Percentiles rank a stretch among this genome's conserved stretches.
These are phyloP conservation scores for Vanilla planifolia DNA, from an alignment of 106 monocot species.

Conservation along the genomic window DNA sequence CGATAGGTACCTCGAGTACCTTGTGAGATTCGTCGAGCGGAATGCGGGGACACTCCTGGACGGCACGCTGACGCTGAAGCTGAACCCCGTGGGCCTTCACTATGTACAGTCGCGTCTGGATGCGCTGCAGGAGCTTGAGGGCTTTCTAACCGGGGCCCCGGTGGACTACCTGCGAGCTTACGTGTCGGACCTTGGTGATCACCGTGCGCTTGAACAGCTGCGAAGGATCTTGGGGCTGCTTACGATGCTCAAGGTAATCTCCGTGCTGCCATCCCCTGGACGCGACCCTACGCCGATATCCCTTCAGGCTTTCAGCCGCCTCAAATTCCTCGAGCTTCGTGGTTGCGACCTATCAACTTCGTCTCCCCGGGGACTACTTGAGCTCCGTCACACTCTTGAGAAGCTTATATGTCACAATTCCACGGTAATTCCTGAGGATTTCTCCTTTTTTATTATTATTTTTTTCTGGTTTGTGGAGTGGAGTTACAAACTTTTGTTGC, in stretches of 20 bases:
- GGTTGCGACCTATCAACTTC: conserved; percentile 86
- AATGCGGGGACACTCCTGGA: conserved; percentile 64
- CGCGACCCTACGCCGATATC: conserved; percentile 86
- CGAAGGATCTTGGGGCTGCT: conserved; percentile 74
- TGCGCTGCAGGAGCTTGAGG: conserved; percentile 71
- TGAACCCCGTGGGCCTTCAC: conserved; percentile 87
- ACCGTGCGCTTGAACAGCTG: conserved; percentile 89
- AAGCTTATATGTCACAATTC: conserved; percentile 92
- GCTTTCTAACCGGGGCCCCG: conserved; percentile 58
- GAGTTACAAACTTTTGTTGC: too few relatives aligned
- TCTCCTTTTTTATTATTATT: not conserved
- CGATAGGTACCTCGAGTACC: conserved; percentile 77
- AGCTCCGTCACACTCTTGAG: conserved; percentile 71
- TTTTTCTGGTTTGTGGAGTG: too few relatives aligned
- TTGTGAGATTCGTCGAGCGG: conserved; percentile 62
- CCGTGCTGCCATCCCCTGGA: conserved; percentile 32
- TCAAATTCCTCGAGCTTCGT: conserved; percentile 66
- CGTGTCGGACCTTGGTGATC: conserved; percentile 94
- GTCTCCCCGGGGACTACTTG: conserved; percentile 59
- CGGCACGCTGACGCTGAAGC: conserved; percentile 65
- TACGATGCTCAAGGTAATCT: conserved; percentile 65
- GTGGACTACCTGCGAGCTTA: conserved; percentile 95
- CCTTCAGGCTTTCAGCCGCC: conserved; percentile 49
- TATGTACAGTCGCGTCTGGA: conserved; percentile 92
- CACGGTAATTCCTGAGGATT: conserved; percentile 35